phyloP scores from a whole-genome alignment of 768 basidiomycete genomes.

The Leccinum longicurvipes region DNA sequence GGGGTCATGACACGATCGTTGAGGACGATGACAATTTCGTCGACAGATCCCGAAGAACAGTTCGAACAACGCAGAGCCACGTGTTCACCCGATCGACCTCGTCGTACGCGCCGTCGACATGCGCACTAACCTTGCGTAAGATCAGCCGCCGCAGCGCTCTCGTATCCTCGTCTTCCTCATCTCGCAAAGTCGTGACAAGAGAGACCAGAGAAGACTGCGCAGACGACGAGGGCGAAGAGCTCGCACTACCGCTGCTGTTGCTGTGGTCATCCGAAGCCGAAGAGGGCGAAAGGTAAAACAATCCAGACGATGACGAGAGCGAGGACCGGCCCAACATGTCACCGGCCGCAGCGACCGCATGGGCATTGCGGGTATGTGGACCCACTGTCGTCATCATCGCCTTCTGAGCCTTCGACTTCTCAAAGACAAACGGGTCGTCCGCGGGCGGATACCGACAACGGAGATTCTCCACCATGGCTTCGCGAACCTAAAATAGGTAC shows the following conservation, averaged over 20 bases:
- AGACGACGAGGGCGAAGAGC: conserved; percentile 24
- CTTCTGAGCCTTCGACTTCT: not conserved
- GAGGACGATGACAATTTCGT: conserved; percentile 7
- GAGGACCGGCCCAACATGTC: not conserved
- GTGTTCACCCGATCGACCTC: conserved; percentile 57
- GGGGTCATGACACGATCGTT: conserved; percentile 5
- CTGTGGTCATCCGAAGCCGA: conserved; percentile 14
- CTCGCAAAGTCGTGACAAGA: conserved; percentile 46
- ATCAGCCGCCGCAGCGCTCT: conserved; percentile 60
- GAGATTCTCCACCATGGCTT: conserved; percentile 44
- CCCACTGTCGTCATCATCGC: not conserved
- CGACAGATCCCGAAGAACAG: conserved; percentile 56
- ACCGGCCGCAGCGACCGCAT: not conserved
- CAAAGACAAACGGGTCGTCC: conserved; percentile 19
- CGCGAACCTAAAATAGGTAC: conserved; percentile 43
- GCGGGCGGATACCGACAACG: conserved; percentile 27
- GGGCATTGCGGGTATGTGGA: not conserved
- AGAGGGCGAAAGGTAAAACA: conserved; percentile 24
- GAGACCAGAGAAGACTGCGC: conserved; percentile 41
- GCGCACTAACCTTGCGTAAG: conserved; percentile 60
- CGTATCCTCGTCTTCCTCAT: conserved; percentile 62
- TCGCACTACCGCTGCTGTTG: conserved; percentile 7
- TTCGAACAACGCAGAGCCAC: conserved; percentile 66
- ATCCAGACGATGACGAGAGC: conserved; percentile 3
- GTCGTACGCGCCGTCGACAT: conserved; percentile 52